Percentiles rank a stretch among this genome's conserved stretches.
phyloP scores from a whole-genome alignment of 805 yeast species.

The Saccharomycopsis fodiens region DNA sequence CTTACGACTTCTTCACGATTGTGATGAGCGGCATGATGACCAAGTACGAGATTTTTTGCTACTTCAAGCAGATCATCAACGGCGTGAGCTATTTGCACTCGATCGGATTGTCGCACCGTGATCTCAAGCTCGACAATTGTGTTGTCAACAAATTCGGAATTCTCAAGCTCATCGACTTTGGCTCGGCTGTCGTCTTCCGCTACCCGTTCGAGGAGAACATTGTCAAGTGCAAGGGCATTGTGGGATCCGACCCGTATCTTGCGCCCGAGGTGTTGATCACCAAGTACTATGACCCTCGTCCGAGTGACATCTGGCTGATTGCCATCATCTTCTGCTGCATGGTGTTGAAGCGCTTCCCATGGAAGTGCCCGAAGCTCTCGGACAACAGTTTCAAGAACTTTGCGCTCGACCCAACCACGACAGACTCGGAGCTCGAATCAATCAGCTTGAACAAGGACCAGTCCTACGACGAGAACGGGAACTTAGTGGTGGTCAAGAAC shows the following conservation, averaged over 20 bases:
- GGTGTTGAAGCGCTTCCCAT: constrained; percentile 78
- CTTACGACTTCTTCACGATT: constrained; percentile 76
- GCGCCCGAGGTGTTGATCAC: constrained; percentile 69
- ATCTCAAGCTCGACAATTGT: constrained; percentile 76
- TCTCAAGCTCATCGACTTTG: constrained; percentile 73
- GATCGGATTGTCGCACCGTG: constrained; percentile 77
- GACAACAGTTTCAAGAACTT: constrained; percentile 68
- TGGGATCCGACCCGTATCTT: constrained; percentile 80
- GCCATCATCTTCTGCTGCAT: constrained; percentile 83
- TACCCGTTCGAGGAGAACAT: constrained; percentile 62
- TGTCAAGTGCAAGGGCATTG: constrained; percentile 65
- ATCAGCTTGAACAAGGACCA: constrained; percentile 20
- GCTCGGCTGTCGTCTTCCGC: constrained; percentile 74
- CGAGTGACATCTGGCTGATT: constrained; percentile 77
- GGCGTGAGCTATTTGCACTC: constrained; percentile 72
- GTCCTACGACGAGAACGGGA: constrained; percentile 20
- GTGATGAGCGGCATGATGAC: constrained; percentile 84
- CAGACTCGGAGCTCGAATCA: constrained; percentile 51
- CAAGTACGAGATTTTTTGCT: constrained; percentile 74
- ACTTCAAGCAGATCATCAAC: constrained; percentile 63
- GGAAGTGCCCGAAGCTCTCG: constrained; percentile 70
- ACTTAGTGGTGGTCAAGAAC: constrained; percentile 29
- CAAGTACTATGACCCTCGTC: constrained; percentile 63
- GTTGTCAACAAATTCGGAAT: constrained; percentile 70
- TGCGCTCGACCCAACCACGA: constrained; percentile 39